phyloP scores from a whole-genome alignment of 2,329 filamentous ascomycete genomes.

The Alternaria novae-zelandiae region DNA sequence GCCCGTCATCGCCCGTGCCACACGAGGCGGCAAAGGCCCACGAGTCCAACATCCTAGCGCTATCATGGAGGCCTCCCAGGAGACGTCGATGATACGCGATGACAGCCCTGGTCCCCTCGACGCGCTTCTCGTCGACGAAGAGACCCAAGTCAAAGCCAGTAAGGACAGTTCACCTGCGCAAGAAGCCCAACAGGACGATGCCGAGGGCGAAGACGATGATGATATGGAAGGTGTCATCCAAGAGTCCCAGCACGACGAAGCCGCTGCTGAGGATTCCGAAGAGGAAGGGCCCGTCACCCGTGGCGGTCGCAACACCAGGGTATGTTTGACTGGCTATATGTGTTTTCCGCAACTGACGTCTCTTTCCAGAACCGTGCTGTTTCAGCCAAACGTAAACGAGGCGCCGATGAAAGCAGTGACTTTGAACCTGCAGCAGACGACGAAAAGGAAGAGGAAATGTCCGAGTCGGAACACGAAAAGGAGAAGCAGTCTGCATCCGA shows the following conservation, averaged over 20 bases:
- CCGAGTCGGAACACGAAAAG: conserved; percentile 58
- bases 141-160: conserved; percentile 47
- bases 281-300: conserved; percentile 62
- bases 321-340: conserved; percentile 11
- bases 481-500: conserved; percentile 47
- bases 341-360: conserved; percentile 21
- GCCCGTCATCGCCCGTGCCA: conserved; percentile 53
- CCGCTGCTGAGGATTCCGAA: conserved; percentile 52
- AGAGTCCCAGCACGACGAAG: conserved; percentile 50
- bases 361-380: conserved; percentile 33
- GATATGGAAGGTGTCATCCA: conserved; percentile 49
- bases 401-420: conserved; percentile 65
- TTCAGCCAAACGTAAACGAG: conserved; percentile 47
- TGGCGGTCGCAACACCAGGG: conserved; percentile 50
- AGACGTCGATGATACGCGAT: conserved; percentile 50
- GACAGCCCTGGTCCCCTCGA: conserved; percentile 42
- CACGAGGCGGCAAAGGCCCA: conserved; percentile 55
- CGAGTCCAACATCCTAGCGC: conserved; percentile 55
- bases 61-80: conserved; percentile 62
- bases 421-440: conserved; percentile 67
- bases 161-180: conserved; percentile 39
- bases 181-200: conserved; percentile 42
- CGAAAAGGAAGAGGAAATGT: conserved; percentile 62
- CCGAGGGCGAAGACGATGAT: conserved; percentile 33
- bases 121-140: conserved; percentile 39